phyloP scores from a whole-genome alignment of 352 stramenopile species.

The Pythium apleroticum region DNA sequence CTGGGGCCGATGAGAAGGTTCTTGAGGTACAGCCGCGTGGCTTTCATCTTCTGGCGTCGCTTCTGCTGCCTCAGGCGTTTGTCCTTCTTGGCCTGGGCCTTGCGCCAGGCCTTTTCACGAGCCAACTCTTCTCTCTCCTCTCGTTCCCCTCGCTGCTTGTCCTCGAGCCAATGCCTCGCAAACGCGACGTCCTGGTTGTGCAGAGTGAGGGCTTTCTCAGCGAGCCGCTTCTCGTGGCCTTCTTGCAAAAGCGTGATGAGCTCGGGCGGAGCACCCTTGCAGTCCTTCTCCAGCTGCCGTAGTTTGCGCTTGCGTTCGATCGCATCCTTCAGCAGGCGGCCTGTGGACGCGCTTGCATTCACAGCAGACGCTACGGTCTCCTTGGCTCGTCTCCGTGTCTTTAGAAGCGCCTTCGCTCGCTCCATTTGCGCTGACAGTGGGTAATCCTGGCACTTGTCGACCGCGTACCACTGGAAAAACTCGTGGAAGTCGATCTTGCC shows the following conservation, averaged over 20 bases:
- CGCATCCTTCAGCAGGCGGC: constrained; percentile 27
- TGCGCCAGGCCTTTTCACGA: constrained; percentile 12
- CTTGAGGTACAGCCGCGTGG: constrained; percentile 27
- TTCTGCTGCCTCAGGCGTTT: constrained; percentile 16
- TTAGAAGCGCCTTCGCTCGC: constrained; percentile 33
- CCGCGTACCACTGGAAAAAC: constrained; percentile 53
- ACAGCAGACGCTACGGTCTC: constrained; percentile 26
- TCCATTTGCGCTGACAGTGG: constrained; percentile 35
- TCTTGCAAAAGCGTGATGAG: constrained; percentile 41
- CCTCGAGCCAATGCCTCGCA: constrained; percentile 34
- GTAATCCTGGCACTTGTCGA: constrained; percentile 50
- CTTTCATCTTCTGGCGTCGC: constrained; percentile 27
- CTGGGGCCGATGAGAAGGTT: constrained; percentile 26
- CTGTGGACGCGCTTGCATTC: constrained; percentile 13
- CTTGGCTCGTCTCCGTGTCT: constrained; percentile 34
- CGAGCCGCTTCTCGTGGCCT: constrained; percentile 35
- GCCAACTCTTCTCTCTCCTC: constrained; percentile 15
- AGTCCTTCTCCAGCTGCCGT: constrained; percentile 34
- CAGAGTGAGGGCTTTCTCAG: constrained; percentile 38
- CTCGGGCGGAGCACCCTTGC: constrained; percentile 32
- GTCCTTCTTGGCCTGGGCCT: constrained; percentile 17
- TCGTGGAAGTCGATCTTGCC: constrained; percentile 49
- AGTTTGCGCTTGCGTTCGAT: constrained; percentile 24
- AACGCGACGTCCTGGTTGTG: constrained; percentile 34
- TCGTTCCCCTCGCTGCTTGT: constrained; percentile 28